These are phyloP conservation scores for Neurospora sp. DNA, from an alignment of 2,329 filamentous ascomycete genomes.

Conservation along the genomic window DNA sequence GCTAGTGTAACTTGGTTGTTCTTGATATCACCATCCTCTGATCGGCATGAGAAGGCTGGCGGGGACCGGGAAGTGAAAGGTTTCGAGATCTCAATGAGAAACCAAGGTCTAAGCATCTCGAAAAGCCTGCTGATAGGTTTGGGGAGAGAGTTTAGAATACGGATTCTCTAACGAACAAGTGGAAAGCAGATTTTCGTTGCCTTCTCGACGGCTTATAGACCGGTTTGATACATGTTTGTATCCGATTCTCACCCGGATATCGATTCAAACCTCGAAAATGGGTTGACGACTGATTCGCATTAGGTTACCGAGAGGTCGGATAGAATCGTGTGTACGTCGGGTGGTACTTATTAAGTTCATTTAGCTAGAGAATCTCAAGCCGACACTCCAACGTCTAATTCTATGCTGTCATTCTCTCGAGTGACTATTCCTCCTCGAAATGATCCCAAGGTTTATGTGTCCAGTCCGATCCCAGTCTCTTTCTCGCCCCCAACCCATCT, in stretches of 20 bases:
- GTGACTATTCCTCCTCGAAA: not conserved
- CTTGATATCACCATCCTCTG: not conserved
- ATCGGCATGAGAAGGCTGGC: not conserved
- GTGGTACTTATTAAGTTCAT: not conserved
- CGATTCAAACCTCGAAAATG: not conserved
- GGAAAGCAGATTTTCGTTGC: not conserved
- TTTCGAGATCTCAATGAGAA: not conserved
- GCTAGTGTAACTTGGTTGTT: not conserved
- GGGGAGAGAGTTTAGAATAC: not conserved
- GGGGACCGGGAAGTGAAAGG: not conserved
- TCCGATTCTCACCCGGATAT: not conserved
- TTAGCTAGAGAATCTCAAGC: not conserved
- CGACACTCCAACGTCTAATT: not conserved
- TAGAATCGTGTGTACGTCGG: not conserved
- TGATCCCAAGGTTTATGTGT: not conserved
- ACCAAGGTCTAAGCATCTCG: not conserved
- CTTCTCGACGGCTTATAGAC: not conserved
- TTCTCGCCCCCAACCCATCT: not conserved
- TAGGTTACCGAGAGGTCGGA: not conserved
- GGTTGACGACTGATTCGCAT: not conserved
- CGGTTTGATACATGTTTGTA: not conserved
- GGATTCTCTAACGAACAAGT: not conserved
- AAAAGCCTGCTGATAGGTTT: not conserved
- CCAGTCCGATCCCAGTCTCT: no score
- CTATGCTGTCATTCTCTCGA: not conserved